phyloP scores from a whole-genome alignment of 495 filamentous ascomycete genomes.

The Penicillium diatomitis region DNA sequence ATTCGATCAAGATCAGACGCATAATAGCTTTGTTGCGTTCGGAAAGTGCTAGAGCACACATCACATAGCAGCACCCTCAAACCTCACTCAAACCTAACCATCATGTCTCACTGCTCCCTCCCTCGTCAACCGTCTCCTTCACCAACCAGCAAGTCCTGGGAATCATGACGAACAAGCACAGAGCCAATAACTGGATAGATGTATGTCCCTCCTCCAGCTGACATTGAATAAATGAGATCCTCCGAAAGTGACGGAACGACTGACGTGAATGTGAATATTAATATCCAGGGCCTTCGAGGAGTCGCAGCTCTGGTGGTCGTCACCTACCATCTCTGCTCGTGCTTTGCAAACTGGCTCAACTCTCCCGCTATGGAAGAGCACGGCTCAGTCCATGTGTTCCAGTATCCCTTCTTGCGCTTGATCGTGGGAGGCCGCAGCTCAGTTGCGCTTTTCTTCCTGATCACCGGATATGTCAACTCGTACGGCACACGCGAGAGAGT shows the following conservation, averaged over 20 bases:
- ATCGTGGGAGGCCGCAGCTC: conserved; percentile 4
- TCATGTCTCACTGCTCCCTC: background rate
- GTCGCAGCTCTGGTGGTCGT: conserved; percentile 6
- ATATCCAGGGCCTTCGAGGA: conserved; percentile 5
- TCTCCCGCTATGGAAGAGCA: conserved; percentile 5
- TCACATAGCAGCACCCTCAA: too few species aligned
- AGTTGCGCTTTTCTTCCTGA: conserved; percentile 7
- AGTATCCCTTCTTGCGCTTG: conserved; percentile 9
- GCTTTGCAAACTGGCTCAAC: conserved; percentile 10
- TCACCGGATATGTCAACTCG: conserved; percentile 11
- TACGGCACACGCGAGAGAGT: conserved; percentile 3
- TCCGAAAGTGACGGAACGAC: too few species aligned
- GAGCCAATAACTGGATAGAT: conserved; percentile 11
- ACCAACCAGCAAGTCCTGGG: background rate
- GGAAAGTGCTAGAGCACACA: too few species aligned
- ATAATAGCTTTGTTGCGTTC: too few species aligned
- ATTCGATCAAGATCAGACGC: too few species aligned
- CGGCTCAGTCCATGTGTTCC: conserved; percentile 2
- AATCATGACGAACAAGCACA: background rate
- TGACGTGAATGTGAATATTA: background rate
- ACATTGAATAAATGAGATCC: background rate
- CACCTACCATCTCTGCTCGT: conserved; percentile 9
- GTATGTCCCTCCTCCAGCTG: background rate
- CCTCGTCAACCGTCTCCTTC: background rate
- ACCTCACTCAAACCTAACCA: too few species aligned